phyloP scores from a whole-genome alignment of 2,329 filamentous ascomycete species.

The Colletotrichum sp. region DNA sequence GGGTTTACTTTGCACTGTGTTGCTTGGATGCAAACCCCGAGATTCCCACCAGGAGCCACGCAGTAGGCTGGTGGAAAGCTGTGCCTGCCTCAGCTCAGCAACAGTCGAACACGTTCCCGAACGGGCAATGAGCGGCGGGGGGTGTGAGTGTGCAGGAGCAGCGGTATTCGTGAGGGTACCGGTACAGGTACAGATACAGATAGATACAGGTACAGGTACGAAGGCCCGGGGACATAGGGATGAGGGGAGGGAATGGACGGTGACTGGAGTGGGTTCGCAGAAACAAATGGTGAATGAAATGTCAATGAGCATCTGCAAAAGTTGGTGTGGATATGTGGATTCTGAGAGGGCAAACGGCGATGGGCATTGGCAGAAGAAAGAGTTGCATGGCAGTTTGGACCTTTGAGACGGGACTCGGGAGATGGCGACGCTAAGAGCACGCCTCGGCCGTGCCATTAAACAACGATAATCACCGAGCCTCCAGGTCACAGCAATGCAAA shows the following conservation, averaged over 20 bases:
- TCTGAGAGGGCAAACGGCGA: neutral
- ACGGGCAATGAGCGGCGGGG: conserved; percentile 1
- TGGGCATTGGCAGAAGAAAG: neutral
- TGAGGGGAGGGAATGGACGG: neutral
- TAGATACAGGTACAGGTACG: neutral
- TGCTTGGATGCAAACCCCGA: conserved; percentile 2
- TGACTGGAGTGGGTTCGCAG: neutral
- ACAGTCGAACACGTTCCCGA: conserved; percentile 3
- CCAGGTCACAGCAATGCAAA: neutral
- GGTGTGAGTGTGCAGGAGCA: neutral
- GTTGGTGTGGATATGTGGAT: neutral
- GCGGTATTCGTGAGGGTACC: neutral
- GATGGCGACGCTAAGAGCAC: conserved; percentile 6
- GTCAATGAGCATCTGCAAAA: neutral
- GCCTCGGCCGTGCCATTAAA: neutral
- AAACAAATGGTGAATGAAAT: neutral
- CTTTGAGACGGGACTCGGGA: neutral
- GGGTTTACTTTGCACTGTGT: conserved; percentile 5
- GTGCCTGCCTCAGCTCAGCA: conserved; percentile 3
- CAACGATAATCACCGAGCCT: conserved; percentile 5
- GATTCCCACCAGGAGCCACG: neutral
- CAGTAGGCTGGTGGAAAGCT: neutral
- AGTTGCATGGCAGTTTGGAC: conserved; percentile 1
- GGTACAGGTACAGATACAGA: neutral
- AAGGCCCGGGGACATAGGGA: neutral